Evolutionary conservation across 495 filamentous ascomycete genomes (phyloP).

Genomic region (Trichocladium uniseriatum): DNA sequence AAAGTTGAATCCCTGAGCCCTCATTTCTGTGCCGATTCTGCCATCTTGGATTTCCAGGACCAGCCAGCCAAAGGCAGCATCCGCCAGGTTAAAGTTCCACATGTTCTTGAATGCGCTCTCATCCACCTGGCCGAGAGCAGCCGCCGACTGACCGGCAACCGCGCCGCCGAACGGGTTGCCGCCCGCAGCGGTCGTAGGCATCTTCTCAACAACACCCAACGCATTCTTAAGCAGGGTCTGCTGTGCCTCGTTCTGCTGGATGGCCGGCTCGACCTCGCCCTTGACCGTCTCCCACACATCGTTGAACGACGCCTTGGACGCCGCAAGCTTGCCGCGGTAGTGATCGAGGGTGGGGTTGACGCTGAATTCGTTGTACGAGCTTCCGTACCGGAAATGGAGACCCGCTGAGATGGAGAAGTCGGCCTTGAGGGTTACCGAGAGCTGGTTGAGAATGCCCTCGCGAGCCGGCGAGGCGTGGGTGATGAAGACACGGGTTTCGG

Average conservation of each 20-base stretch:
- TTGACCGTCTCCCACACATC: slow-evolving; percentile 99
- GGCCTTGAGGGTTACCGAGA: slow-evolving; percentile 94
- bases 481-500: slow-evolving; percentile 95
- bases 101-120: slow-evolving; percentile 99
- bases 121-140: slow-evolving; percentile 77
- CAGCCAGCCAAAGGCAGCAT: slow-evolving; percentile 93
- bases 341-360: slow-evolving; percentile 97
- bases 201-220: slow-evolving; percentile 83
- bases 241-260: slow-evolving; percentile 85
- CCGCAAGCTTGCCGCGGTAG: slow-evolving; percentile 98
- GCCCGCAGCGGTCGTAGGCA: slow-evolving; percentile 88
- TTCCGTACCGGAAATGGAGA: slow-evolving; percentile 97
- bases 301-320: slow-evolving; percentile 96
- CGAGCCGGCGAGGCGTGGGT: slow-evolving; percentile 96
- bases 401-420: slow-evolving; percentile 98
- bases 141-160: slow-evolving; percentile 49
- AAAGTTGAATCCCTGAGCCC: slow-evolving; percentile 98
- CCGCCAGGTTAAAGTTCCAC: slow-evolving; percentile 99
- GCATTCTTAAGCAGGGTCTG: slow-evolving; percentile 85
- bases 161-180: slow-evolving; percentile 94
- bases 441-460: slow-evolving; percentile 94
- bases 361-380: slow-evolving; percentile 99
- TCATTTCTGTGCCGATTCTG: slow-evolving; percentile 95
- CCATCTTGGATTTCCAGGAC: slow-evolving; percentile 91
- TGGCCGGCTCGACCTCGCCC: slow-evolving; percentile 84